These are phyloP conservation scores for Saturnispora silvae DNA, from an alignment of 805 yeast genomes.

Conservation along the genomic window DNA sequence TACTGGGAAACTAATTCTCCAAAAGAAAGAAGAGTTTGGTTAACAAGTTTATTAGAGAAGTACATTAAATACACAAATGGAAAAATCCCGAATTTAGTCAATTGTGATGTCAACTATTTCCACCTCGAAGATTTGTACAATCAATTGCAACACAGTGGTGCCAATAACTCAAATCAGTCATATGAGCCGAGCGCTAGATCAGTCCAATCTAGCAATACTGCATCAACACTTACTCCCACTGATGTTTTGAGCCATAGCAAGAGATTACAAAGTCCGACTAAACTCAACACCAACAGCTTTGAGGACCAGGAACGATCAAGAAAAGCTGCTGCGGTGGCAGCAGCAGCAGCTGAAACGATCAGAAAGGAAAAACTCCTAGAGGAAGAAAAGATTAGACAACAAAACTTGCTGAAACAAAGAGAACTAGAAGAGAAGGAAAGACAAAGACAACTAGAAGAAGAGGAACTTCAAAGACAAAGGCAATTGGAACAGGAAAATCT, in stretches of 20 bases:
- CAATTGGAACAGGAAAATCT: conserved; percentile 1
- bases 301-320: no score
- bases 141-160: conserved; percentile 3
- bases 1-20: conserved; percentile 67
- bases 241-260: conserved; percentile 6
- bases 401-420: conserved; percentile 3
- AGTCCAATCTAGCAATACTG: no score
- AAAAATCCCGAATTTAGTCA: conserved; percentile 37
- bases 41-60: conserved; percentile 40
- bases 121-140: conserved; percentile 15
- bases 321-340: neutral
- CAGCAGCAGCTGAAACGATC: no score
- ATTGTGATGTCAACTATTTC: conserved; percentile 34
- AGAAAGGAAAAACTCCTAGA: neutral
- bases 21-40: conserved; percentile 49
- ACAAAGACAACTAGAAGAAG: conserved; percentile 2
- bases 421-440: conserved; percentile 3
- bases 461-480: conserved; percentile 3
- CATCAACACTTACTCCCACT: conserved; percentile 1
- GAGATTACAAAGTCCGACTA: conserved; percentile 2
- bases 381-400: neutral
- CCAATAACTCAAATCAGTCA: no score
- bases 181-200: no score
- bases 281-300: neutral
- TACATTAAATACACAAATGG: conserved; percentile 49